Conservation (phyloP, 176 grass and related monocot species). For the Miscanthus lutarioriparius region DNA sequence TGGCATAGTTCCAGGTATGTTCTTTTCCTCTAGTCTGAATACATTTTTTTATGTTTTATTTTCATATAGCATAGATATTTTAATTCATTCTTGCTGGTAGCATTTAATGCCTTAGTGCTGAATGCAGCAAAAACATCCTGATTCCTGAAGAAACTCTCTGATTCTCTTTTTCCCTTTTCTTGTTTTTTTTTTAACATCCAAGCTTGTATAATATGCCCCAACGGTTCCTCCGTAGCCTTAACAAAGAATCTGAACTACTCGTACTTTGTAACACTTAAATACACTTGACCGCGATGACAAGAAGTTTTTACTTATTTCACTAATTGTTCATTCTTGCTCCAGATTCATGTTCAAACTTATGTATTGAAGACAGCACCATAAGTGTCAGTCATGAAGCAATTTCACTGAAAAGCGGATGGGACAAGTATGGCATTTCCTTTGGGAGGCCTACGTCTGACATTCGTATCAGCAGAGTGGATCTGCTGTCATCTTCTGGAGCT, state of each 20-base stretch:
- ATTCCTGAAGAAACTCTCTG: background rate
- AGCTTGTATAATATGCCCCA: background rate
- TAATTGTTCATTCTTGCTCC: constrained; percentile 20
- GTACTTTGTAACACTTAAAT: background rate
- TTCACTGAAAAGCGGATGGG: constrained; percentile 83
- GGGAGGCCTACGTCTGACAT: constrained; percentile 58
- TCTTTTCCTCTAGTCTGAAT: background rate
- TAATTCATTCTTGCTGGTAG: constrained; percentile 8
- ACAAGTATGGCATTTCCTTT: constrained; percentile 74
- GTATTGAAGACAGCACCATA: constrained; percentile 69
- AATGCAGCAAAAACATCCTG: background rate
- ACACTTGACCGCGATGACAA: background rate
- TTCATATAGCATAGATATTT: background rate
- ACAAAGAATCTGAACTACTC: constrained; percentile 8
- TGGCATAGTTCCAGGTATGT: constrained; percentile 84
- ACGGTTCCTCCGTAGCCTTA: background rate
- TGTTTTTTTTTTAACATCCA: constrained; percentile 9
- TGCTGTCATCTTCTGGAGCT: constrained; percentile 59
- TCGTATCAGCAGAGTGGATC: constrained; percentile 59
- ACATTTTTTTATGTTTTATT: constrained; percentile 3
- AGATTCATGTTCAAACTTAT: constrained; percentile 86
- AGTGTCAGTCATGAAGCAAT: constrained; percentile 78
- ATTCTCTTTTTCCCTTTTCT: background rate
- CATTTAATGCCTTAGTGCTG: constrained; percentile 1
- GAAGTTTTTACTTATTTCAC: constrained; percentile 2